Conservation (phyloP, 2,329 filamentous ascomycete genomes). For the Trichoderma atrobrunneum region DNA sequence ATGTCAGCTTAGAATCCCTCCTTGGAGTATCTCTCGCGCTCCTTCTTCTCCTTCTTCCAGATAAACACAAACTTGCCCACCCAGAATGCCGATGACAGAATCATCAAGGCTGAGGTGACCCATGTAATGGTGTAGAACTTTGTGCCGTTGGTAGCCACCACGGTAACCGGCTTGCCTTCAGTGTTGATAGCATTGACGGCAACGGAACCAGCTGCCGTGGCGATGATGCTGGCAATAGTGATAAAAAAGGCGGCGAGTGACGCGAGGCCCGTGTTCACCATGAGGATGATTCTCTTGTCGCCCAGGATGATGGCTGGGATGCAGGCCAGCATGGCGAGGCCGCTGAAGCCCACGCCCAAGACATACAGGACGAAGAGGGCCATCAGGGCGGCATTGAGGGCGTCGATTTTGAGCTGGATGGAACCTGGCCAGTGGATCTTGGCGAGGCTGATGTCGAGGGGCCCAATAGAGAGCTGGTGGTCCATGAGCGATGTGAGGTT, state of each 20-base stretch:
- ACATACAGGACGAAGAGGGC: conserved; percentile 50
- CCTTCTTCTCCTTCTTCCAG: conserved; percentile 19
- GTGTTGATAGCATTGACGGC: conserved; percentile 43
- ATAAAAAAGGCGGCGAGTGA: conserved; percentile 38
- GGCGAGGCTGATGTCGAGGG: conserved; percentile 43
- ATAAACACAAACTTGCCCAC: conserved; percentile 31
- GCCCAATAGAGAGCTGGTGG: conserved; percentile 44
- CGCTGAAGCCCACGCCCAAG: conserved; percentile 42
- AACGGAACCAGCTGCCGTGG: conserved; percentile 41
- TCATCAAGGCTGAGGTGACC: conserved; percentile 47
- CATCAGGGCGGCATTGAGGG: conserved; percentile 49
- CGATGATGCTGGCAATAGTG: conserved; percentile 42
- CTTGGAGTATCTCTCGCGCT: conserved; percentile 27
- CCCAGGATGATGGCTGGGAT: conserved; percentile 37
- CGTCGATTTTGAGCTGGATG: conserved; percentile 47
- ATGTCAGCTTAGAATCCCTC: conserved; percentile 27
- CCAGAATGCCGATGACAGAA: conserved; percentile 42
- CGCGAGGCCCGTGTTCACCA: conserved; percentile 40
- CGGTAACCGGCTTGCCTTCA: conserved; percentile 42
- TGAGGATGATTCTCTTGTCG: conserved; percentile 25
- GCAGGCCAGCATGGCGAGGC: conserved; percentile 42
- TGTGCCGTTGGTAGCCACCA: conserved; percentile 42
- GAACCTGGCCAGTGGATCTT: conserved; percentile 45
- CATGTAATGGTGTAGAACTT: conserved; percentile 48
- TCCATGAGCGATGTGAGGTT: conserved; percentile 49